Percentiles rank a stretch among this genome's conserved stretches.
These are phyloP conservation scores for Citeromyces matritensis DNA, from an alignment of 805 yeast species.

Conservation along the genomic window DNA sequence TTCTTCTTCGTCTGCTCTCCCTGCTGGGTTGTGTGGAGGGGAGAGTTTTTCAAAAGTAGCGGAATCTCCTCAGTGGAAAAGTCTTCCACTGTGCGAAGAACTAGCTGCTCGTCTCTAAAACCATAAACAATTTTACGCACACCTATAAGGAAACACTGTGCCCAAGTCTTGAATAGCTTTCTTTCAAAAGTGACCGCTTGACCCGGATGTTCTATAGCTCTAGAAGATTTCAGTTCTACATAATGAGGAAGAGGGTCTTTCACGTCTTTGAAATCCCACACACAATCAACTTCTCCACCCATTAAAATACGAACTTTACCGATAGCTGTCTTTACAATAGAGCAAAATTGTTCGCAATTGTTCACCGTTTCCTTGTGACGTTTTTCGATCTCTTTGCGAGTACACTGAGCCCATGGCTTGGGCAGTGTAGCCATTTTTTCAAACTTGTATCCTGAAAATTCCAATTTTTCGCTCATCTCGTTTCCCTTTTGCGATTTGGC, in stretches of 20 bases:
- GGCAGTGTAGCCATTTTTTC: constrained; percentile 65
- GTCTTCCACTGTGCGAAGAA: constrained; percentile 58
- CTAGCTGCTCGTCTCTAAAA: constrained; percentile 60
- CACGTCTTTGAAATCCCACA: constrained; percentile 46
- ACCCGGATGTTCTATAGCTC: constrained; percentile 34
- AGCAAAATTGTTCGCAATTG: constrained; percentile 62
- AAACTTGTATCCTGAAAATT: constrained; percentile 72
- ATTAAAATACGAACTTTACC: constrained; percentile 54
- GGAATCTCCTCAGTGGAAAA: constrained; percentile 74
- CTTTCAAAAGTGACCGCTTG: constrained; percentile 57
- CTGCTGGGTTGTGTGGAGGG: constrained; percentile 19
- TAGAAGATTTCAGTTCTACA: constrained; percentile 69
- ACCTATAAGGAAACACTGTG: constrained; percentile 84
- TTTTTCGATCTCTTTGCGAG: constrained; percentile 54
- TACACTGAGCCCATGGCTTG: constrained; percentile 57
- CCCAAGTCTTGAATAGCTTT: constrained; percentile 76
- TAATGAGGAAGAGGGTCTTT: constrained; percentile 52
- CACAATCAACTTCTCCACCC: constrained; percentile 90
- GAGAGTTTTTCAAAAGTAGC: constrained; percentile 37
- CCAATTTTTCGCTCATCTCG: constrained; percentile 21
- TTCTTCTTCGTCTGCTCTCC: constrained; percentile 18
- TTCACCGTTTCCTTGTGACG: constrained; percentile 46
- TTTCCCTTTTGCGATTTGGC: constrained; percentile 13
- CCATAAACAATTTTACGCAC: constrained; percentile 74
- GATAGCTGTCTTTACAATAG: constrained; percentile 76